Base-by-base conservation (phyloP, 495 filamentous ascomycete species). In the Aspergillus indologenus region DNA sequence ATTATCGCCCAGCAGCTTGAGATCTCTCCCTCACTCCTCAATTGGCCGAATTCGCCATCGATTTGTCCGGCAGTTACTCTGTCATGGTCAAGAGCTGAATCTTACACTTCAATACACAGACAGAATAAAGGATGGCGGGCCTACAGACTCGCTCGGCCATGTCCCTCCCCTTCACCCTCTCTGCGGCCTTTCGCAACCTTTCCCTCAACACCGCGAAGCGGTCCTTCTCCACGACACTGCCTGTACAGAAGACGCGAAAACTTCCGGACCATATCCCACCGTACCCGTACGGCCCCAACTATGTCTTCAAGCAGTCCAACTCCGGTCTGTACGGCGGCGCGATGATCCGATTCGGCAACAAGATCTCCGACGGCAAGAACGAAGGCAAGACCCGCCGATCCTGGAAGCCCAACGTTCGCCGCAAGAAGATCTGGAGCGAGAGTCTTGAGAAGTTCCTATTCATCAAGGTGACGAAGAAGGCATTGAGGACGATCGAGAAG, bases 301-400 rank as follows among this genome's bases (percentile, higher is more conserved):
- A 75, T 51, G 79, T 85, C 62, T 98, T 89, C 84, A 94, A 95
- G 72, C 91, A 96, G 73, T 84, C 86, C 58, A 90, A 96, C 79
- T 80, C 83, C 47, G 92, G 93, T 60, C 86, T 97, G 8, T 97
- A 94, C 79, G 92, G 89, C 48, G 78, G 79, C 45, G 75, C 83
- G 48, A 82, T 81, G 54, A 91, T 94, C 75, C 90, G 87, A 57
- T 94, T 90, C 81, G 94, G 94, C 68, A 96, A 98, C 85, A 89
- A 86, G 60, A 91, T 97, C 47, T 90, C 90, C 23, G 73, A 85
- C 62, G 77, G 77, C 49, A 77, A 80, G 52, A 84, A 90, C 75
- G 81, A 90, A 66, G 85, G 85, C 77, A 96, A 96, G 71, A 91
- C 91, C 43, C 85, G 90, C 43, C 88, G 93, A 52, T 70, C 71